phyloP scores from a whole-genome alignment of 257 asterid genomes.

The Dorcoceras hygrometricum region DNA sequence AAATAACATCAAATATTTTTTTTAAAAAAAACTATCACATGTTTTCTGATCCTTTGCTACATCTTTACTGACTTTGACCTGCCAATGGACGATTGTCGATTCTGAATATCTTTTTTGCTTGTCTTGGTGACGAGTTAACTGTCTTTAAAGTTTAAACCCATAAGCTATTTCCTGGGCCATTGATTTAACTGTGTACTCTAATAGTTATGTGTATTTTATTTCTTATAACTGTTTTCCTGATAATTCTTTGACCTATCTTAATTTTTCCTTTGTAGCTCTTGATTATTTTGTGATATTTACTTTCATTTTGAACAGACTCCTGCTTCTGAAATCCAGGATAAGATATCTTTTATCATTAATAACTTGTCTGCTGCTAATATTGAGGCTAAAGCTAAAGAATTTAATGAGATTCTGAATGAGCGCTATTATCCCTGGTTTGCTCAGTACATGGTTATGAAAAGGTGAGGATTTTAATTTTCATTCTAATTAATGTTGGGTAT shows the following conservation, averaged over 20 bases:
- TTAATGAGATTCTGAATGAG: slow-evolving; percentile 64
- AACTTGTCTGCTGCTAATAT: slow-evolving; percentile 78
- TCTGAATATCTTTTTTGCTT: slow-evolving; percentile 7
- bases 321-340: slow-evolving; percentile 87
- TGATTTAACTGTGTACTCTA: not conserved
- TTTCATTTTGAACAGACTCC: slow-evolving; percentile 65
- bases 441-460: slow-evolving; percentile 96
- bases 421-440: slow-evolving; percentile 96
- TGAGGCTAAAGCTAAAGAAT: slow-evolving; percentile 91
- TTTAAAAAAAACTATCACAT: no score
- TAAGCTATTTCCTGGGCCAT: not conserved
- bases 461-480: slow-evolving; percentile 39
- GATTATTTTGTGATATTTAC: slow-evolving; percentile 18
- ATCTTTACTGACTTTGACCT: slow-evolving; percentile 4
- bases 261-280: slow-evolving; percentile 7
- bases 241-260: slow-evolving; percentile 13
- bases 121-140: not conserved
- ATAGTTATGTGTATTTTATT: not conserved
- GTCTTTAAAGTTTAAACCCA: not conserved
- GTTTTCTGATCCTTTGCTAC: not conserved
- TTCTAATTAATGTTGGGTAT: slow-evolving; percentile 4
- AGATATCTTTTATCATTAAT: slow-evolving; percentile 79
- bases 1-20: no score
- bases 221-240: not conserved
- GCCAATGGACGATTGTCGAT: not conserved